A percentile compares a stretch with the other conserved stretches of the same genome.
Conservation (phyloP, 768 basidiomycete genomes). For the Dioszegia hungarica region DNA sequence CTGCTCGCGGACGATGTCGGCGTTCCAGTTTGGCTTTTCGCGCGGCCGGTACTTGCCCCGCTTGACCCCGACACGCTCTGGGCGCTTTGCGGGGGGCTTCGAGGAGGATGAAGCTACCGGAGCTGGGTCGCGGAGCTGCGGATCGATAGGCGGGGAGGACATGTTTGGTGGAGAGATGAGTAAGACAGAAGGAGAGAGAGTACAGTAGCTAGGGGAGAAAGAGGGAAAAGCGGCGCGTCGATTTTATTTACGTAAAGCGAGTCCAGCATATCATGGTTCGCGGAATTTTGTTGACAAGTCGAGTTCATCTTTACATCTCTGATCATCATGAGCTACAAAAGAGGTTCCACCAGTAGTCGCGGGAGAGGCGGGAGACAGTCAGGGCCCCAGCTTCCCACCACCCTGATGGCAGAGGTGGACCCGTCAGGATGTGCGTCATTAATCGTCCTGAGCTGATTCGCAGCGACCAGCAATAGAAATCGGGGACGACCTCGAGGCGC, state of each 20-base stretch:
- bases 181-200: too few species aligned
- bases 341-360: not conserved
- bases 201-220: too few species aligned
- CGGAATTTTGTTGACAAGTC: not conserved
- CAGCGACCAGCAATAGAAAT: not conserved
- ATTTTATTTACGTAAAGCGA: too few species aligned
- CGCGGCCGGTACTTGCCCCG: not conserved
- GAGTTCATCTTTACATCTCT: too few species aligned
- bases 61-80: not conserved
- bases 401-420: slow-evolving; percentile 7
- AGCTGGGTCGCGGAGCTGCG: not conserved
- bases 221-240: too few species aligned
- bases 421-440: not conserved
- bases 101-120: not conserved
- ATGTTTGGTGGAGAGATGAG: not conserved
- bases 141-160: not conserved
- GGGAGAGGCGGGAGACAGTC: slow-evolving; percentile 1
- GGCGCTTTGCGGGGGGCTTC: not conserved
- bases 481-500: slow-evolving; percentile 1
- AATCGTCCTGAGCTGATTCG: not conserved
- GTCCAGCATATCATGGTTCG: too few species aligned
- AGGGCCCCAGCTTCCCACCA: slow-evolving; percentile 9
- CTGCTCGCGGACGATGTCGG: not conserved
- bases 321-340: not conserved
- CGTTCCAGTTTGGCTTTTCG: not conserved